Conservation (phyloP, 1,139 yeast species). For the Sugiyamaella castrensis region DNA sequence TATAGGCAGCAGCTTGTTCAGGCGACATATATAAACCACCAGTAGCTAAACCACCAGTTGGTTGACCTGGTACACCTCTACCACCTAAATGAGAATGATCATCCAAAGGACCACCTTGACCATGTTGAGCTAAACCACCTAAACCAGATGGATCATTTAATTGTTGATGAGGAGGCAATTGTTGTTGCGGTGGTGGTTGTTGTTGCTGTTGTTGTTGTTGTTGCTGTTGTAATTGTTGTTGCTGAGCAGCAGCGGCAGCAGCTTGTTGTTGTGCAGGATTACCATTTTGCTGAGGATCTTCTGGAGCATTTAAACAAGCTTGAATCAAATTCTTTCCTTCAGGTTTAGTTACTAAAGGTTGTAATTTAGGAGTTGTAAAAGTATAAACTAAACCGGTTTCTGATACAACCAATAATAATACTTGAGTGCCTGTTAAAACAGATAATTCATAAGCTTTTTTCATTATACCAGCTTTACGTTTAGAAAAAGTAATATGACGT, state of each 20-base stretch:
- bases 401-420: constrained; percentile 84
- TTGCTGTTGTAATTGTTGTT: constrained; percentile 15
- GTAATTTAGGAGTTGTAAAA: constrained; percentile 97
- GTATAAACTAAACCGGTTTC: constrained; percentile 98
- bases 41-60: constrained; percentile 14
- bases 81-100: constrained; percentile 18
- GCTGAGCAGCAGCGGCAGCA: constrained; percentile 16
- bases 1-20: constrained; percentile 34
- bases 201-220: constrained; percentile 18
- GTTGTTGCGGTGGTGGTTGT: constrained; percentile 15
- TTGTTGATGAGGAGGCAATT: constrained; percentile 18
- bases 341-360: constrained; percentile 93
- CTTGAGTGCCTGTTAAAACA: constrained; percentile 96
- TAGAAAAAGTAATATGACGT: constrained; percentile 95
- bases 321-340: constrained; percentile 97
- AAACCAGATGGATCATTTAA: constrained; percentile 17
- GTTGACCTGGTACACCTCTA: constrained; percentile 18
- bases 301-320: constrained; percentile 95
- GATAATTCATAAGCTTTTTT: constrained; percentile 94
- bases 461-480: constrained; percentile 98
- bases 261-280: constrained; percentile 13
- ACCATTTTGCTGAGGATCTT: constrained; percentile 33
- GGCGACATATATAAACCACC: constrained; percentile 29
- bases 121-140: constrained; percentile 18
- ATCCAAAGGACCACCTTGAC: constrained; percentile 20